Percentiles rank a stretch among this genome's conserved stretches.
phyloP scores from a whole-genome alignment of 148 eudicot species.

The Camellia sinensis region DNA sequence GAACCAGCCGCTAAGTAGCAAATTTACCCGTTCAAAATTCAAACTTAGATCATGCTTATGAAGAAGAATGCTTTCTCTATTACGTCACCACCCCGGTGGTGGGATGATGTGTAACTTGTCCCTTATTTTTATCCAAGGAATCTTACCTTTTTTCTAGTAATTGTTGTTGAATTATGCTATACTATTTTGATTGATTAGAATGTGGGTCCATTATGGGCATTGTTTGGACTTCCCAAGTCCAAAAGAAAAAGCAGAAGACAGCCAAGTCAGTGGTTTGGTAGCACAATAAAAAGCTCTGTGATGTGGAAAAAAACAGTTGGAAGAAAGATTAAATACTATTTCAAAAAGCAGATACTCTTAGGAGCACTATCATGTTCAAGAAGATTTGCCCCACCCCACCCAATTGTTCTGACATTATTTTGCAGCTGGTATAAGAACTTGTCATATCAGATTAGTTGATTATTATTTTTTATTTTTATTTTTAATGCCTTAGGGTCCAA shows the following conservation, averaged over 20 bases:
- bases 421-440: background rate
- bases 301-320: background rate
- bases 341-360: background rate
- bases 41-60: too few species aligned
- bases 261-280: conserved; percentile 14
- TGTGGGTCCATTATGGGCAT: conserved; percentile 16
- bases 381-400: conserved; percentile 6
- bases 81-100: too few species aligned
- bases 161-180: background rate
- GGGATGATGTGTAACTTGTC: too few species aligned
- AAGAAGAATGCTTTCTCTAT: too few species aligned
- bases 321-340: background rate
- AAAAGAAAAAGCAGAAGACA: conserved; percentile 13
- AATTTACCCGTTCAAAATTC: too few species aligned
- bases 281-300: background rate
- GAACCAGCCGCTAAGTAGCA: too few species aligned
- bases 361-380: background rate
- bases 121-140: background rate
- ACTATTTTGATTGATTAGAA: conserved; percentile 7
- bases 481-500: background rate
- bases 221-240: background rate
- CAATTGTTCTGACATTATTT: conserved; percentile 9
- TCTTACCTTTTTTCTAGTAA: background rate
- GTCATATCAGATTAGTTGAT: background rate
- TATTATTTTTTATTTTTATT: too few species aligned